Evolutionary conservation across 2,329 filamentous ascomycete genomes (phyloP), one percentile per base, ranked within the genome.

Genomic region (Neopestalotiopsis rosae): DNA sequence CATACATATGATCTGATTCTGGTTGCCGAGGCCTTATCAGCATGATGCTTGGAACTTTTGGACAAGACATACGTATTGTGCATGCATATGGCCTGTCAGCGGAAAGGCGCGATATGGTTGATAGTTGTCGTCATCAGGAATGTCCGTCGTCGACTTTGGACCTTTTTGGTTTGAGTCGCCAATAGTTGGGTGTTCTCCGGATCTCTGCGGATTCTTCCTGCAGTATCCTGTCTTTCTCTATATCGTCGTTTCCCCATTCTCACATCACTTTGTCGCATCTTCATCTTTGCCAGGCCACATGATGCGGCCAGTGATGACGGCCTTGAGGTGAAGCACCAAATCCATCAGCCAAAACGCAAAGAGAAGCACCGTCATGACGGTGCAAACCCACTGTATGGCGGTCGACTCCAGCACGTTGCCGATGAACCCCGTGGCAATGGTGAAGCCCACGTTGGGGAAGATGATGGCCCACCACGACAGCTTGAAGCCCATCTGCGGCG

Each of bases 261-360:
- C n/a, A 14, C 10, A 6, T 59, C 4, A 59, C 17, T 59, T 59
- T 6, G 12, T 14, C 13, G 57, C 57, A 34, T 80, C 76, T 67
- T 80, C 77, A 68, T 80, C 79, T 57, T 76, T 77, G 6, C 79
- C 78, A 0, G 79, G 78, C 75, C 76, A 80, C 45, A 79, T 70
- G 40, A 80, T 79, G 3, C 63, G 69, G 57, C 74, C 76, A 24
- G 71, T 71, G 65, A 67, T 72, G 9, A 80, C 72, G 10, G 78
- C 77, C 64, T 75, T 76, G 2, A 75, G 42, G 70, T 81, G 77
- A 34, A 69, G 56, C 5, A 42, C 56, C 1, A 74, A 69, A 65
- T 77, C 74, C 69, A 77, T 69, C 5, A 79, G 42, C 77, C 77
- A 80, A 3, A 72, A 68, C 0, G 68, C 66, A 42, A 72, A 67